Conservation (phyloP, 495 filamentous ascomycete genomes). For the Umbilicaria muhlenbergii region DNA sequence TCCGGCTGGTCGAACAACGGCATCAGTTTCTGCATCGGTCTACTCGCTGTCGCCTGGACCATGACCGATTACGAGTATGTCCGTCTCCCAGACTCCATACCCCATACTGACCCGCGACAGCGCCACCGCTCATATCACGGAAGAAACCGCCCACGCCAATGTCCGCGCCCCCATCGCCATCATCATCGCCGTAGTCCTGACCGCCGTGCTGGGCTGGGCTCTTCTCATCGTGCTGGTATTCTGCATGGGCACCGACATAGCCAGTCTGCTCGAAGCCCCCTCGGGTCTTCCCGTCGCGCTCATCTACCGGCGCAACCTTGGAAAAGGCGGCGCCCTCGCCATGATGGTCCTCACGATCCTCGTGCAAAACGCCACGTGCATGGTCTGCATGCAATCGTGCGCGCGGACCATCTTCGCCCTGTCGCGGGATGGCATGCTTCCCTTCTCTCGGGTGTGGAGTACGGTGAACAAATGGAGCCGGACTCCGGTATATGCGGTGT, state of each 20-base stretch:
- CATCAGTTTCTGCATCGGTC: slow-evolving; percentile 51
- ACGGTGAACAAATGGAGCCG: slow-evolving; percentile 30
- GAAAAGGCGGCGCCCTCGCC: too few species aligned
- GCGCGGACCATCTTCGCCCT: slow-evolving; percentile 37
- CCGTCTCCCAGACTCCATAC: background rate
- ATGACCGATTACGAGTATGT: slow-evolving; percentile 55
- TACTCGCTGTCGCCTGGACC: slow-evolving; percentile 60
- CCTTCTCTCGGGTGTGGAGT: slow-evolving; percentile 34
- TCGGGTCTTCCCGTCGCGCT: too few species aligned
- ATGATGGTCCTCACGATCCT: too few species aligned
- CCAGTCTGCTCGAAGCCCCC: too few species aligned
- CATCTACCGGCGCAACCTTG: too few species aligned
- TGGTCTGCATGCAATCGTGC: too few species aligned
- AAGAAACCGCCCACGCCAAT: background rate
- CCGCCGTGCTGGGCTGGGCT: slow-evolving; percentile 34
- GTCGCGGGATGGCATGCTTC: slow-evolving; percentile 38
- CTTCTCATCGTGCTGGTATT: slow-evolving; percentile 37
- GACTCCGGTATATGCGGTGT: slow-evolving; percentile 41
- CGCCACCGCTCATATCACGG: background rate
- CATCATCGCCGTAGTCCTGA: background rate
- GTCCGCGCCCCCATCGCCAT: background rate
- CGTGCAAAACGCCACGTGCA: too few species aligned
- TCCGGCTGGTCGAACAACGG: slow-evolving; percentile 48
- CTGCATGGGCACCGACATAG: slow-evolving; percentile 15
- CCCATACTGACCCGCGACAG: background rate